Evolutionary conservation across 2,329 filamentous ascomycete genomes (phyloP), one percentile per base, ranked within the genome.

Genomic region (Xylariaceae sp.): DNA sequence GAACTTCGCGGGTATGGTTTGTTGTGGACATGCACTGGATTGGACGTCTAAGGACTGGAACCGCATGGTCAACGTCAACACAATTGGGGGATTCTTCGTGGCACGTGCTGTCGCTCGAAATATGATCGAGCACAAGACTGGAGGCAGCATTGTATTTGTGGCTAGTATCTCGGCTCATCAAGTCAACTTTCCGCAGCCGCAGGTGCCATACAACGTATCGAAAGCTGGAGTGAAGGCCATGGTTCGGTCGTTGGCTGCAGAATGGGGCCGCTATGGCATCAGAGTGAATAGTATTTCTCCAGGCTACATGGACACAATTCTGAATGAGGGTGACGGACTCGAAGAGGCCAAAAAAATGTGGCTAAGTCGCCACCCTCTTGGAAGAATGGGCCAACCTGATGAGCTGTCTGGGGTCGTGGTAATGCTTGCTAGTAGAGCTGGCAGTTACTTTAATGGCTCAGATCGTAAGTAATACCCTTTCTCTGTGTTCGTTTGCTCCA

Each of bases 251-350:
- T 71, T 92, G 13, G 88, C 88, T 0, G 87, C 85, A 0, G 89
- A 92, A 70, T 92, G 88, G 88, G 85, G 85, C 1, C 72, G 75
- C 1, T 80, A 86, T 66, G 88, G 89, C 0, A 89, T 92, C 55
- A 73, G 86, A 2, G 84, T 88, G 4, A 92, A 92, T 62, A 82
- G 77, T 15, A 77, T 92, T 37, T 84, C 80, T 32, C 89, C 89
- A 0, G 88, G 88, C 0, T 92, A 92, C 62, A 90, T 91, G 84
- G 87, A 90, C 63, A 91, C 87, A 0, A 81, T 89, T 10, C 71
- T 92, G 41, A 92, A 91, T 64, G 84, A 84, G 54, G 85, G 86
- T 0, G 77, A 80, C 6, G 82, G 81, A 0, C 67, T 89, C 40
- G 76, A 76, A 9, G 74, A 75, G 30, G 78, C 79, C 30, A 74